Evolutionary conservation across 805 yeast genomes (phyloP).

Genomic region (Candida broadrunensis): DNA sequence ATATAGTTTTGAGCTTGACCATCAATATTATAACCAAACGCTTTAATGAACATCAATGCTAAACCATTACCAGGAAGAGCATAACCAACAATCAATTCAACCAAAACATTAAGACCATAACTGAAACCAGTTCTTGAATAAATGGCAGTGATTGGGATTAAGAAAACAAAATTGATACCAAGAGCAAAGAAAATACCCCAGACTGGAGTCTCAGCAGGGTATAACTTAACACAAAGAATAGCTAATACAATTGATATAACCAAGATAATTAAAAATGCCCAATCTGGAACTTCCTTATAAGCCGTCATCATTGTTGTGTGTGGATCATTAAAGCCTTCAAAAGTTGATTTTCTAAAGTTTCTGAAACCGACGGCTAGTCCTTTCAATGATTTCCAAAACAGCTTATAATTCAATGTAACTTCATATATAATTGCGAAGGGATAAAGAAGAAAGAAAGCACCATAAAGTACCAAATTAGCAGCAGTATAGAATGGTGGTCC

Average conservation of each 20-base stretch:
- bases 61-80: conserved; percentile 23
- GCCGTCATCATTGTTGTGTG: conserved; percentile 27
- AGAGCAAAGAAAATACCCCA: conserved; percentile 58
- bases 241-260: conserved; percentile 28
- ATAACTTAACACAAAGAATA: conserved; percentile 25
- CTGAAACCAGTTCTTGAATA: conserved; percentile 46
- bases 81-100: conserved; percentile 46
- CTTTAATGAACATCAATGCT: conserved; percentile 19
- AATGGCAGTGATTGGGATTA: conserved; percentile 50
- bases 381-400: conserved; percentile 11
- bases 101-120: conserved; percentile 50
- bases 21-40: conserved; percentile 25
- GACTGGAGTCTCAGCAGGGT: conserved; percentile 50
- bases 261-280: conserved; percentile 24
- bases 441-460: conserved; percentile 24
- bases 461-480: conserved; percentile 23
- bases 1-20: conserved; percentile 29
- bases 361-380: conserved; percentile 7
- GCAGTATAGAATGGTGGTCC: conserved; percentile 32
- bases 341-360: conserved; percentile 9
- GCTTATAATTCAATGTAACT: conserved; percentile 7
- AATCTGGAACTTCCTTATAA: conserved; percentile 36
- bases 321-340: conserved; percentile 20
- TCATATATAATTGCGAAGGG: conserved; percentile 19
- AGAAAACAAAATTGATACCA: conserved; percentile 47